These are phyloP conservation scores for Monilinia fructicola DNA, from an alignment of 2,329 filamentous ascomycete genomes.

Conservation along the genomic window DNA sequence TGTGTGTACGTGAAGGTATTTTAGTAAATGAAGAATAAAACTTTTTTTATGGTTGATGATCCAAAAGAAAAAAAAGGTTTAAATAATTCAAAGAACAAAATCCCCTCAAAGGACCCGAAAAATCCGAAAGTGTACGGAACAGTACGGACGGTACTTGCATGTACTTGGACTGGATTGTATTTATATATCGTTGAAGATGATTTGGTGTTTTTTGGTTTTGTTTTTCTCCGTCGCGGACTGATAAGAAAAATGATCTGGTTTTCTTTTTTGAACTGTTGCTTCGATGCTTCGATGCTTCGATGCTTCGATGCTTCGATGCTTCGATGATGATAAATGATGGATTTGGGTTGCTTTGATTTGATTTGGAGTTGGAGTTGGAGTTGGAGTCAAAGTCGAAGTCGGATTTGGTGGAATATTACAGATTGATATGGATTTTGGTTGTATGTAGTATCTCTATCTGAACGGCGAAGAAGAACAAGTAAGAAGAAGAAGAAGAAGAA, in stretches of 20 bases:
- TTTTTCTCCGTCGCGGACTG: constrained; percentile 3
- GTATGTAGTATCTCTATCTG: constrained; percentile 9
- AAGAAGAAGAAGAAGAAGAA: neutral
- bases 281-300: neutral
- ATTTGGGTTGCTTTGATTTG: too few species aligned
- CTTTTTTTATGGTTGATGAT: constrained; percentile 3
- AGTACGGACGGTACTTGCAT: too few species aligned
- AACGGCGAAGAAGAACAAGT: neutral
- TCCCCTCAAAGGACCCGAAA: neutral
- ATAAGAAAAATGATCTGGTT: constrained; percentile 4
- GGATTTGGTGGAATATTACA: constrained; percentile 10
- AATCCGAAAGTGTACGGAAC: constrained; percentile 7
- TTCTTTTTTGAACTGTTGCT: neutral
- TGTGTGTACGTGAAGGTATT: neutral
- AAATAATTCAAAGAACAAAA: neutral
- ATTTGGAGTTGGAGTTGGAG: too few species aligned
- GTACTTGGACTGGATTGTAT: too few species aligned
- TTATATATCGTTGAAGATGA: neutral
- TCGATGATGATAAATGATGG: too few species aligned
- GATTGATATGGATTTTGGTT: neutral
- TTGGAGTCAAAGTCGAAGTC: too few species aligned
- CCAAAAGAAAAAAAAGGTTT: constrained; percentile 6
- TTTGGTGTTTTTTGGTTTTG: neutral
- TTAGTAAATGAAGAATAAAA: neutral
- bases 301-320: neutral